Conservation (phyloP, 192 early-diverging fungal species). For the Spizellomyces sp. region DNA sequence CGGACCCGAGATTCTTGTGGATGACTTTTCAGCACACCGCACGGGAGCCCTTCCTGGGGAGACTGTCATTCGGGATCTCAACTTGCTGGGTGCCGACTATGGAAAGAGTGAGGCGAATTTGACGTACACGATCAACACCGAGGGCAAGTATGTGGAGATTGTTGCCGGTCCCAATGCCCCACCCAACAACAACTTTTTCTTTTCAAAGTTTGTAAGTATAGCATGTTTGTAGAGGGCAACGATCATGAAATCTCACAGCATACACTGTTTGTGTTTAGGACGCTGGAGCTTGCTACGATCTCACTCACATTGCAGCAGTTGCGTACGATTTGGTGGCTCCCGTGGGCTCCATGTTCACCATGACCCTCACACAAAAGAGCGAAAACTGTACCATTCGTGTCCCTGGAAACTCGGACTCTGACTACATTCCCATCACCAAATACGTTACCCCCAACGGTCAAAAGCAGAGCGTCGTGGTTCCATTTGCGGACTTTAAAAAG, state of each 20-base stretch:
- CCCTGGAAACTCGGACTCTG: slow-evolving; percentile 17
- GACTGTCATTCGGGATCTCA: slow-evolving; percentile 12
- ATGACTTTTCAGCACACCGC: slow-evolving; percentile 23
- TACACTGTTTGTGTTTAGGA: slow-evolving; percentile 10
- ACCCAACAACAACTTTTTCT: slow-evolving; percentile 31
- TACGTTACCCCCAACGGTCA: slow-evolving; percentile 24
- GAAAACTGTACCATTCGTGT: slow-evolving; percentile 26
- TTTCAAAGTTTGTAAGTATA: slow-evolving; percentile 32
- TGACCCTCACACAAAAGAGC: slow-evolving; percentile 35
- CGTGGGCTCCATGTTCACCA: slow-evolving; percentile 30
- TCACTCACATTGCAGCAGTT: slow-evolving; percentile 27
- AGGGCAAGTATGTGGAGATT: not conserved
- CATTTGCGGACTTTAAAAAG: slow-evolving; percentile 20
- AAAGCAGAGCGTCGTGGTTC: slow-evolving; percentile 28
- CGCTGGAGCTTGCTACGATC: slow-evolving; percentile 35
- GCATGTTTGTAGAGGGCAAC: too few relatives aligned
- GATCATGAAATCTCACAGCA: too few relatives aligned
- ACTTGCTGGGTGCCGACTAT: slow-evolving; percentile 35
- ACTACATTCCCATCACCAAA: slow-evolving; percentile 33
- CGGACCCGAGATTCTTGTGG: slow-evolving; percentile 25
- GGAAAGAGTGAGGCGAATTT: slow-evolving; percentile 10
- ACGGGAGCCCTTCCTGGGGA: slow-evolving; percentile 11
- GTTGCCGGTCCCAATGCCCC: not conserved
- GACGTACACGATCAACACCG: slow-evolving; percentile 15
- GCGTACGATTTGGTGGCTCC: slow-evolving; percentile 39